Evolutionary conservation across 73 alveolate species (phyloP), one percentile per base, ranked within the genome.

Genomic region (Paramecium bursaria): DNA sequence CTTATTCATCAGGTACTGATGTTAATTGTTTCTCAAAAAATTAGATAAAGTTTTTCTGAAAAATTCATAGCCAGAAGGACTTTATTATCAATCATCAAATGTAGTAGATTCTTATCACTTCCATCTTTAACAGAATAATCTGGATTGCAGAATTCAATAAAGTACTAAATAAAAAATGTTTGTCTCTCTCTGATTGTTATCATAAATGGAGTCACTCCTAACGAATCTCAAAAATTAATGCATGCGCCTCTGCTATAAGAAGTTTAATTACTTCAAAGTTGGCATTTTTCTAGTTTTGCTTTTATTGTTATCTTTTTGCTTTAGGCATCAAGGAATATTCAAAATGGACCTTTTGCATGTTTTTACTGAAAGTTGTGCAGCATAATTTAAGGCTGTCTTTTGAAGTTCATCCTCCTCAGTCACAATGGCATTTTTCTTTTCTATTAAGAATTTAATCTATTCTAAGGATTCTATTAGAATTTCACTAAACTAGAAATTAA

Each of bases 361-460:
- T 88, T 49, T 60, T 49, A 33, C 33, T 86, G 85, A 52, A 79
- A 61, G 87, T 57, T 35, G 93, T 93, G 44, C 82, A 30, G 91
- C 87, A 86, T 94, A 87, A 85, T 96, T 99, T 21, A 96, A 77
- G 33, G 97, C 85, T 10, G 98, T 94, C 67, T 80, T 79, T 1
- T 98, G 99, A 26, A 94, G 86, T 29, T 57, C 85, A 90, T 97
- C 98, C 39, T 94, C 92, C 54, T 86, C 85, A 90, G 94, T 94
- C 2, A 95, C 90, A 90, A 95, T 96, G 29, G 98, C 98, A 50
- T 95, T 86, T 86, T 96, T 95, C 60, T 94, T 92, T 2, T 75
- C 74, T 15, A 96, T 79, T 27, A 96, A 85, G 77, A 82, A 96
- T 61, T 60, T 75, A 75, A 96, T 90, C 57, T 93, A 94, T 35